Evolutionary conservation across 2,329 filamentous ascomycete genomes (phyloP), one percentile per base, ranked within the genome.

Genomic region (Trichocomaceae sp.): DNA sequence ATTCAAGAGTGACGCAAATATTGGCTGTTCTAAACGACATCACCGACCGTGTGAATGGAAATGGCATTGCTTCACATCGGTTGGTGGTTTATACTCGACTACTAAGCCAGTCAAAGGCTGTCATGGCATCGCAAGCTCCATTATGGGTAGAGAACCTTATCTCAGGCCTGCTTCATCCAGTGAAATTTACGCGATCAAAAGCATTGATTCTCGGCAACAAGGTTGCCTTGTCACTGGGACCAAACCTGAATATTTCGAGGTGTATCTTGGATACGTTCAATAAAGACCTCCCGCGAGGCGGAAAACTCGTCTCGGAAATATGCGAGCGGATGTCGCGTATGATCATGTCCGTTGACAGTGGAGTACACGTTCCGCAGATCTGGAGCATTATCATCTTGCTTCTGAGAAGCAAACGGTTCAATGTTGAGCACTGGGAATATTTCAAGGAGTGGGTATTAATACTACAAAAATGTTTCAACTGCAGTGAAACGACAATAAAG

Each of bases 131-230:
- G 22, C 83, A 90, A 42, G 75, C 80, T 54, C 77, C 81, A 2
- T 80, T 88, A 57, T 99, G 93, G 92, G 77, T 96, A 48, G 79
- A 86, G 50, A 86, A 95, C 67, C 75, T 96, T 19, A 84, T 97
- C 59, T 83, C 83, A 19, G 89, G 90, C 49, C 85, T 96, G 78
- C 78, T 95, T 39, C 90, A 89, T 69, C 83, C 76, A 31, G 75
- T 90, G 48, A 86, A 85, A 62, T 90, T 96, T 41, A 86, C 92
- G 46, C 82, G 89, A 47, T 76, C 77, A 5, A 82, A 85, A 44
- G 90, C 91, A 2, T 85, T 97, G 49, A 77, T 81, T 23, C 78
- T 93, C 10, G 89, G 88, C 1, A 77, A 85, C 2, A 83, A 90
- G 54, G 84, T 87, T 19, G 85, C 86, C 8, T 83, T 85, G 57